phyloP scores from a whole-genome alignment of 1,284 basidiomycete genomes.

The Takashimella tepidaria region DNA sequence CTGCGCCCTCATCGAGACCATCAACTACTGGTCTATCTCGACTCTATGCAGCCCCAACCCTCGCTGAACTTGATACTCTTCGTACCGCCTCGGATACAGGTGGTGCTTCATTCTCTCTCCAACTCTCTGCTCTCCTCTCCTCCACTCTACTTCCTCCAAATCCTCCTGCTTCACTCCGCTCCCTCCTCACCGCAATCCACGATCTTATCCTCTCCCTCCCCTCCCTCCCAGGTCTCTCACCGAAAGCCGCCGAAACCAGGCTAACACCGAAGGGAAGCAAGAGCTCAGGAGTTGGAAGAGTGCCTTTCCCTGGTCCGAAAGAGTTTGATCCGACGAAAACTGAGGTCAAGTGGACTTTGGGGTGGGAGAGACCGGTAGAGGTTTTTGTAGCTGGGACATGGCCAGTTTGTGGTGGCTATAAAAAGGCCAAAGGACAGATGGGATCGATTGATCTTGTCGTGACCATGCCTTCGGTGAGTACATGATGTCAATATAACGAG shows the following conservation, averaged over 20 bases:
- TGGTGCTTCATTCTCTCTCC: conserved; percentile 54
- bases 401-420: conserved; percentile 58
- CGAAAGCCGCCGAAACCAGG: conserved; percentile 62
- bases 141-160: conserved; percentile 63
- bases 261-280: conserved; percentile 50
- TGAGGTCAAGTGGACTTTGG: conserved; percentile 63
- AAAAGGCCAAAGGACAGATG: conserved; percentile 48
- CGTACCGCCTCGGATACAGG: conserved; percentile 27
- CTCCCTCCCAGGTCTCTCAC: conserved; percentile 55
- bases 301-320: conserved; percentile 55
- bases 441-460: conserved; percentile 78
- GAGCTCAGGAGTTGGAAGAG: conserved; percentile 33
- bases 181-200: conserved; percentile 68
- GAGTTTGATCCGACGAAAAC: conserved; percentile 61
- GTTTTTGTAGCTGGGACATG: conserved; percentile 50
- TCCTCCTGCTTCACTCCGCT: conserved; percentile 53
- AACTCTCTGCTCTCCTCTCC: conserved; percentile 60
- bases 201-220: conserved; percentile 58
- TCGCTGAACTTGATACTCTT: conserved; percentile 61
- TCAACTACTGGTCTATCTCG: conserved; percentile 26
- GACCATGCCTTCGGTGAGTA: conserved; percentile 77
- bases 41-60: conserved; percentile 51
- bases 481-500: neutral
- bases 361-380: conserved; percentile 54
- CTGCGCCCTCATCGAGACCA: conserved; percentile 25